Evolutionary conservation across 352 stramenopile species (phyloP), one percentile per base, ranked within the genome.

Genomic region (Globisporangium cederbergense): DNA sequence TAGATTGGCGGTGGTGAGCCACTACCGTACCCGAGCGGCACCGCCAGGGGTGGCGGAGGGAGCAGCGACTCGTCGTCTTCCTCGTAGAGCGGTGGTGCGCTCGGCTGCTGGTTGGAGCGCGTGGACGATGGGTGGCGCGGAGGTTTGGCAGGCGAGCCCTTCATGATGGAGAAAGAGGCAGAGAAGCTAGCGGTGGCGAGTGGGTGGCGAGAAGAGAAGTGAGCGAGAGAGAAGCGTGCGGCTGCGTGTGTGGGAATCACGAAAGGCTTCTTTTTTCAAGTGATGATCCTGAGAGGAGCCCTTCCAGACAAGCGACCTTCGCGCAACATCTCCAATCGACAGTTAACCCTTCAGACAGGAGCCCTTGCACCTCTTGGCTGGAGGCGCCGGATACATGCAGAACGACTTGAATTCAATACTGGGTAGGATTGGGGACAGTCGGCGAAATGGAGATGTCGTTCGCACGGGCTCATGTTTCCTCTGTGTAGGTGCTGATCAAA

Each of bases 11-110:
- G 38, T 8, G 20, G 11, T 2, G 50, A 34, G 52, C 51, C 60
- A 30, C 60, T 66, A 2, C 60, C 60, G 28, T 66, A 66, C 13
- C 60, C 53, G 22, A 60, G 57, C 1, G 58, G 55, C 32, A 67
- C 49, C 0, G 56, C 56, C n/a, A 68, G 47, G 2, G 60, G 60
- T 11, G 38, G 42, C 4, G 60, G 60, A 11, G 40, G 42, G 2
- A 58, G 42, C 5, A 58, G 53, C 40, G 59, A 67, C 34, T 45
- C 30, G 18, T 45, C 32, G 56, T 49, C 40, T 0, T 28, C 46
- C n/a, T 52, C 46, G 46, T 52, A 58, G 18, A 58, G 32, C 46
- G 60, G 64, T 14, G 68, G 64, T 25, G 60, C 64, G 22, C 59
- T 65, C 42, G 57, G 54, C 25, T 52, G 51, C 51, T 60, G 51